Evolutionary conservation across 225 moss, liverwort and hornwort species (phyloP).

Genomic region (Thuidium tamariscinum): DNA sequence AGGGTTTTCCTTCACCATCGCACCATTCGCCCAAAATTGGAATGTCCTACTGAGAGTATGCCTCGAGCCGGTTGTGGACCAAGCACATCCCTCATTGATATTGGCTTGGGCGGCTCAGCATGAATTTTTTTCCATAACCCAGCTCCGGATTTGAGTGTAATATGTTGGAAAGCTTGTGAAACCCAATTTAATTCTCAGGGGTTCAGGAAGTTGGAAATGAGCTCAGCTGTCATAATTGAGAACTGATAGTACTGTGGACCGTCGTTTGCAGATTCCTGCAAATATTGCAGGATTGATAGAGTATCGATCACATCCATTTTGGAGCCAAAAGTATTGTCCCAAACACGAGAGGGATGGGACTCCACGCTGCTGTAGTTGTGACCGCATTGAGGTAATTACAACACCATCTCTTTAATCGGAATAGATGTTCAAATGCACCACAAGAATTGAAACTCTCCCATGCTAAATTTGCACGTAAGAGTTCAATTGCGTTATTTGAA

Average conservation of each 20-base stretch:
- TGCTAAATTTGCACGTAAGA: neutral
- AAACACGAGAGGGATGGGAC: slow-evolving; percentile 54
- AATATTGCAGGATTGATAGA: slow-evolving; percentile 52
- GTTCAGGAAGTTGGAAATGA: neutral
- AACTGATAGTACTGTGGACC: neutral
- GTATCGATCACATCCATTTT: slow-evolving; percentile 64
- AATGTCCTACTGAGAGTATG: neutral
- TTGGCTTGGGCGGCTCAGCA: neutral
- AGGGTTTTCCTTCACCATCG: neutral
- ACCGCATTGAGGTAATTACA: slow-evolving; percentile 52
- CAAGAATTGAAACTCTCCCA: neutral
- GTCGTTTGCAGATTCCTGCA: slow-evolving; percentile 35
- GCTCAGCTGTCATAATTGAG: neutral
- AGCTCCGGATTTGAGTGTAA: neutral
- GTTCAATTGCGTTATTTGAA: neutral
- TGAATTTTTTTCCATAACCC: neutral
- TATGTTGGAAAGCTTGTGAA: neutral
- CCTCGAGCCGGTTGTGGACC: neutral
- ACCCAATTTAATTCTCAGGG: neutral
- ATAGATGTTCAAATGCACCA: neutral
- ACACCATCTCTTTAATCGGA: neutral
- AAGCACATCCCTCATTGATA: too few species aligned
- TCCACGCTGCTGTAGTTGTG: slow-evolving; percentile 56
- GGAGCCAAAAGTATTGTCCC: slow-evolving; percentile 61
- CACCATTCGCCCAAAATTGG: neutral